Base-by-base conservation (phyloP, 176 grass and related monocot species). In the Eleusine coracana region DNA sequence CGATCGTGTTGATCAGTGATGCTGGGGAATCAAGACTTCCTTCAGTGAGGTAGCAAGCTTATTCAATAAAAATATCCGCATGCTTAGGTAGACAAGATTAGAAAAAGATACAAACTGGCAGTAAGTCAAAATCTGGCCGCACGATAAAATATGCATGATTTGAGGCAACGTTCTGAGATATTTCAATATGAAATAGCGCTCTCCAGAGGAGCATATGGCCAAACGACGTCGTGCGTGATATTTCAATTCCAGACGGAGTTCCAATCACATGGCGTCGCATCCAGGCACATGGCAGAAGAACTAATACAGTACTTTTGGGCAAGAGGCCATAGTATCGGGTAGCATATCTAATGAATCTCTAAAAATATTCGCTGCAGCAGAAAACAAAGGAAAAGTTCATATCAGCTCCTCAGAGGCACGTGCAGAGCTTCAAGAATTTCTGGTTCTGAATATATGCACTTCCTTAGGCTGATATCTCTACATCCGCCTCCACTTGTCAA, bases 401-500 rank as follows among this genome's bases (percentile, higher is more conserved):
- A 73, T 81, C 49, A 23, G 77, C 49, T 79, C 68, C 49, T 41
- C 42, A 14, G 29, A 55, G 44, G 52, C 40, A 56, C 20, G 70
- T 70, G 70, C 66, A 36, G 18, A 7, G 41, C 10, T 62, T 44
- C 50, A 29, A 27, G 62, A 58, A 2, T 50, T 77, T 62, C 42
- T 62, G 18, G 55, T 61, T 55, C 44, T 45, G 50, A 61, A 42
- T 48, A 56, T 71, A n/a, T 16, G 54, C 34, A 56, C 12, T 81
- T 66, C 66, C 21, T 44, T 44, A 58, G 17, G 45, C n/a, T 75
- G 59, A 23, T 58, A 34, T 17, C 8, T 6, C 84, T 90, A 89
- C 72, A 83, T 88, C 52, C 91, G 85, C 87, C 87, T 93, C 96
- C 96, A 94, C 71, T 96, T 95, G 15, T 96, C 93, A 2, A 99